These are phyloP conservation scores for Radiomyces spectabilis DNA, from an alignment of 192 early-diverging fungal genomes.

Conservation along the genomic window DNA sequence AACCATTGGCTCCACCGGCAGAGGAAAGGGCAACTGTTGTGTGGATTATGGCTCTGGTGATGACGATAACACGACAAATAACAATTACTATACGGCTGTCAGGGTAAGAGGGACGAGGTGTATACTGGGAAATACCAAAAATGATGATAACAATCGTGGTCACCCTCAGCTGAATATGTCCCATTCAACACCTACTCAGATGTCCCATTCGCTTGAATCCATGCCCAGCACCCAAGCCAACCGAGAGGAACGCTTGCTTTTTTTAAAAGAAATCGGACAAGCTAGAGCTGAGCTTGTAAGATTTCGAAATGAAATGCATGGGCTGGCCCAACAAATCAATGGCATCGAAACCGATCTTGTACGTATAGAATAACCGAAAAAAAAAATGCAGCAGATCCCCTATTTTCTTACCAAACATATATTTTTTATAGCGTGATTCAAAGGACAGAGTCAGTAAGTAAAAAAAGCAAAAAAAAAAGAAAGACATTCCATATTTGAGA, in stretches of 20 bases:
- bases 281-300: slow-evolving; percentile 7
- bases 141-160: too few species aligned
- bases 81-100: too few species aligned
- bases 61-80: too few species aligned
- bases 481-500: too few species aligned
- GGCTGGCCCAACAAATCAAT: slow-evolving; percentile 18
- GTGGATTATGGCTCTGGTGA: too few species aligned
- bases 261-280: slow-evolving; percentile 20
- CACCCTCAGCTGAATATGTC: background rate
- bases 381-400: background rate
- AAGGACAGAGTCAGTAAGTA: background rate
- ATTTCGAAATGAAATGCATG: slow-evolving; percentile 18
- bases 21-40: too few species aligned
- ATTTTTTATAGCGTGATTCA: background rate
- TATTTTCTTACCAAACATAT: slow-evolving; percentile 4
- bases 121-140: too few species aligned
- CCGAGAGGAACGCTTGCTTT: slow-evolving; percentile 7
- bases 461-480: too few species aligned
- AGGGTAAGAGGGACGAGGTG: too few species aligned
- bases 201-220: background rate
- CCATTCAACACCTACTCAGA: slow-evolving; percentile 1
- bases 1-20: too few species aligned
- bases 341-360: slow-evolving; percentile 16
- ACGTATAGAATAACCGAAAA: background rate
- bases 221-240: background rate